Evolutionary conservation across 345 rosid species (phyloP).

Genomic region (Sisymbrium altissimum): DNA sequence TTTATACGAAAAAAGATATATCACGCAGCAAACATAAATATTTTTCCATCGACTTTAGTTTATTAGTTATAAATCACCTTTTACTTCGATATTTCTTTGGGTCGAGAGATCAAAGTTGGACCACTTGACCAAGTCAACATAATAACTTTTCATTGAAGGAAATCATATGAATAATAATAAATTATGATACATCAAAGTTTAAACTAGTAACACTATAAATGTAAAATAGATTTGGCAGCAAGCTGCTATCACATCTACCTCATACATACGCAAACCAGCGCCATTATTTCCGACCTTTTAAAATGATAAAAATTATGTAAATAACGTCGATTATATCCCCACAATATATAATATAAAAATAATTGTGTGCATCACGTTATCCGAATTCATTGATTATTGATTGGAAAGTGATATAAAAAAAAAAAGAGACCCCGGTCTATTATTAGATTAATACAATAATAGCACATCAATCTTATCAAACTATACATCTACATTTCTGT

Average conservation of each 20-base stretch:
- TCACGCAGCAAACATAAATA: neutral
- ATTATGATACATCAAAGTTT: neutral
- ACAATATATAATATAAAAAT: neutral
- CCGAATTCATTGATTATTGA: neutral
- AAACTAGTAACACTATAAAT: neutral
- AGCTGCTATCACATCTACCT: conserved; percentile 9
- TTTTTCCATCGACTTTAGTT: neutral
- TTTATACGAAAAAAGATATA: neutral
- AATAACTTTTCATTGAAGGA: neutral
- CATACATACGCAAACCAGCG: conserved; percentile 15
- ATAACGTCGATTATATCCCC: neutral
- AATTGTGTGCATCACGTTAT: conserved; percentile 1
- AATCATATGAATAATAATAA: neutral
- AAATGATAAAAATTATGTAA: conserved; percentile 9
- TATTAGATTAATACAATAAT: neutral
- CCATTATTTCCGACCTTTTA: neutral
- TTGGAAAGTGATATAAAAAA: neutral
- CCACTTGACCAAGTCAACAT: conserved; percentile 4
- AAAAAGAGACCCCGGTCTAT: neutral
- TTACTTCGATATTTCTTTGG: neutral
- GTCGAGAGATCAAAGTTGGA: neutral
- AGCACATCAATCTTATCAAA: neutral
- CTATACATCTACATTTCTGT: neutral
- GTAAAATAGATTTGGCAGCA: neutral
- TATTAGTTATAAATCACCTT: neutral